Evolutionary conservation across 2,329 filamentous ascomycete species (phyloP).

Genomic region (Aspergillus terreus): DNA sequence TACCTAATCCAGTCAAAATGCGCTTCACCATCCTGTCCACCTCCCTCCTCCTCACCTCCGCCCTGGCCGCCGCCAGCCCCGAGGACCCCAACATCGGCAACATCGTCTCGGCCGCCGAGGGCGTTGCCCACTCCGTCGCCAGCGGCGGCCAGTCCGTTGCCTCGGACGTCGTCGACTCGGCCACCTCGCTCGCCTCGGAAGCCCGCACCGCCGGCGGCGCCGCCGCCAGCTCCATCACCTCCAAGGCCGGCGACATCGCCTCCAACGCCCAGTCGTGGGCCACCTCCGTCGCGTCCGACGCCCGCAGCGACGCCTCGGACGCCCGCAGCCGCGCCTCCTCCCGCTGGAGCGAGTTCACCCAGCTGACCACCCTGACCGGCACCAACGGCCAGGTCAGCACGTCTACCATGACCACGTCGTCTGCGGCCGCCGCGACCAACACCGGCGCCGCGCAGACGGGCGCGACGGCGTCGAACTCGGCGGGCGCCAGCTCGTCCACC

Average conservation of each 20-base stretch:
- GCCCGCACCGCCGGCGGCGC: slow-evolving; percentile 14
- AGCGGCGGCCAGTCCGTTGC: slow-evolving; percentile 14
- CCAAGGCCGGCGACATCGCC: slow-evolving; percentile 11
- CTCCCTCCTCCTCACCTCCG: slow-evolving; percentile 20
- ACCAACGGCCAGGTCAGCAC: slow-evolving; percentile 14
- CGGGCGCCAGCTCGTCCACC: slow-evolving; percentile 9
- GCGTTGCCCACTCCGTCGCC: slow-evolving; percentile 7
- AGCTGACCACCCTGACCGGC: slow-evolving; percentile 18
- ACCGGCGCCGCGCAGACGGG: not conserved
- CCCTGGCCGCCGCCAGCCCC: slow-evolving; percentile 18
- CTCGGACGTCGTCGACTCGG: slow-evolving; percentile 13
- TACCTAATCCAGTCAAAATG: slow-evolving; percentile 15
- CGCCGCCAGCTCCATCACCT: slow-evolving; percentile 14
- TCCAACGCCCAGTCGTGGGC: slow-evolving; percentile 12
- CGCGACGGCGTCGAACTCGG: not conserved
- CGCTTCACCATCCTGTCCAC: slow-evolving; percentile 25
- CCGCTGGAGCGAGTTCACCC: not conserved
- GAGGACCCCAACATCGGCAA: slow-evolving; percentile 11
- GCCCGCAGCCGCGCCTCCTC: slow-evolving; percentile 11
- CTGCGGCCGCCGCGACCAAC: not conserved
- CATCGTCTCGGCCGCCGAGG: slow-evolving; percentile 15
- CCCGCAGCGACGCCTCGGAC: slow-evolving; percentile 10
- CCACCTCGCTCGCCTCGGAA: slow-evolving; percentile 15
- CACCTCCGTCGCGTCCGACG: slow-evolving; percentile 9
- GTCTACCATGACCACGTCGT: slow-evolving; percentile 1